Percentiles rank a stretch among this genome's conserved stretches.
Conservation (phyloP, 257 asterid species). For the Lantana camara region DNA sequence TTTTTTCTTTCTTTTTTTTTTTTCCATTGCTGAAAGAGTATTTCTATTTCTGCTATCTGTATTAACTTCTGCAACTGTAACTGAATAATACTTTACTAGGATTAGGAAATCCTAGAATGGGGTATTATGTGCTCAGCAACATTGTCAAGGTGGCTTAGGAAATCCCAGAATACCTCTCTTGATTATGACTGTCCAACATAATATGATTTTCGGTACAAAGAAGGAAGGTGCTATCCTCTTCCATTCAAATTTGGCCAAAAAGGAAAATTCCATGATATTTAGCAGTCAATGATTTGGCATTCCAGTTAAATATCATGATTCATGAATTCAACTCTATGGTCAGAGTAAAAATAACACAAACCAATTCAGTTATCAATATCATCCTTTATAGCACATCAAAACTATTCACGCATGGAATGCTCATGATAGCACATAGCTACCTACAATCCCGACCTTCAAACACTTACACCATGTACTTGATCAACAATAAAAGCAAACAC, state of each 20-base stretch:
- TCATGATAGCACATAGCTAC: constrained; percentile 11
- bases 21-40: neutral
- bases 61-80: constrained; percentile 7
- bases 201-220: neutral
- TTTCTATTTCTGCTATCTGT: constrained; percentile 7
- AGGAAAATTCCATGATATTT: neutral
- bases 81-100: neutral
- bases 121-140: neutral
- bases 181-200: neutral
- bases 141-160: neutral
- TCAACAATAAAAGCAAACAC: neutral
- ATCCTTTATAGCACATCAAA: neutral
- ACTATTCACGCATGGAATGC: neutral
- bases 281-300: neutral
- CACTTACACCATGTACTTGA: constrained; percentile 11
- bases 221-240: neutral
- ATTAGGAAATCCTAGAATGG: neutral
- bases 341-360: neutral
- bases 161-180: neutral
- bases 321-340: constrained; percentile 1
- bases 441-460: constrained; percentile 14
- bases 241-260: neutral
- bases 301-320: neutral
- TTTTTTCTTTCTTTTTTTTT: no score
- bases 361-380: no score